Evolutionary conservation across 1,284 basidiomycete genomes (phyloP), one percentile per base, ranked within the genome.

Genomic region (Macrocybe sp.): DNA sequence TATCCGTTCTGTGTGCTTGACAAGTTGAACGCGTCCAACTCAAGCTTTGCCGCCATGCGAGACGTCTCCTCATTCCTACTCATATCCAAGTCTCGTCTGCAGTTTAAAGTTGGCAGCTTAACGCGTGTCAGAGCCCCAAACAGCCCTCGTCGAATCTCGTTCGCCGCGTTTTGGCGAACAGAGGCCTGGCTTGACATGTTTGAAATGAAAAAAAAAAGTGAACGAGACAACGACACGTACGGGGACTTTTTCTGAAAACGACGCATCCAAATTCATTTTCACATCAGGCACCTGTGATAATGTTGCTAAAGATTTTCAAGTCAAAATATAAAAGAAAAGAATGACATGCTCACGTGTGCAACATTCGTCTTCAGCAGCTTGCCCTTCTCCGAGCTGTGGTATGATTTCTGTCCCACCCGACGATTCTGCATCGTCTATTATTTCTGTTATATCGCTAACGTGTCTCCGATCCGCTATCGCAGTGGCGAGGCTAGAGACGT

Each of bases 221-320:
- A 33, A 33, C 28, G 40, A 37, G 36, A n/a, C 41, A n/a, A 12
- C 6, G 31, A 44, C 3, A 63, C 72, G 43, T 52, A 86, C 83
- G 0, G 76, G 71, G 10, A 85, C 69, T 63, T 87, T 88, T 45
- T 69, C 69, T 5, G 85, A 87, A 55, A 72, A 78, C 2, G 71
- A 66, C n/a, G 66, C 71, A 35, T 83, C 80, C 8, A 84, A 66
- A 33, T 76, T 68, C 12, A 80, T 58, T 11, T 69, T 59, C 1
- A 75, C 64, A 8, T 75, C 69, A 0, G 73, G 69, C 1, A 78
- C 52, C 2, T 22, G 22, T 4, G 22, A 22, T 22, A 22, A 22
- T 22, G 22, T 22, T 22, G 22, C 22, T 22, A 22, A 22, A 22
- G 22, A 22, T 22, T 22, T 22, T 4, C 4, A 22, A 22, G 22